Percentiles rank a stretch among this genome's conserved stretches.
phyloP scores from a whole-genome alignment of 208 protist species.

The Crithidia expoeki region DNA sequence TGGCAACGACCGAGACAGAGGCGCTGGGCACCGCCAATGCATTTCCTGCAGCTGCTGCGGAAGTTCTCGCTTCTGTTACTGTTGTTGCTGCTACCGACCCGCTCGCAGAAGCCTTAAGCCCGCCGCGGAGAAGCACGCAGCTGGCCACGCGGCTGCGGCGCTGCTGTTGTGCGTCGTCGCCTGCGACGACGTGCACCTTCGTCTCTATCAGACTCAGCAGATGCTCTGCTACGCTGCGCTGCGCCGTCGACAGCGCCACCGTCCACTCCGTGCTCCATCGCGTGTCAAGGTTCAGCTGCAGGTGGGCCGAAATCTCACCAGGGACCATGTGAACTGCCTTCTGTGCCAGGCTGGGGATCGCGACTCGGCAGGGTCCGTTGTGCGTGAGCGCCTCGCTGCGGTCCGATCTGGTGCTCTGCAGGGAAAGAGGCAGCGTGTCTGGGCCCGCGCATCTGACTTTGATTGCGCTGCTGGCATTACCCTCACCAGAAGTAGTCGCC shows the following conservation, averaged over 20 bases:
- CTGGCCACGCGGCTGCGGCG: constrained; percentile 26
- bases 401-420: constrained; percentile 12
- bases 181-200: background rate
- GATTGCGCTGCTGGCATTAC: background rate
- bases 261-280: constrained; percentile 35
- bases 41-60: constrained; percentile 7
- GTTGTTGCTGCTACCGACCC: constrained; percentile 1
- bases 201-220: constrained; percentile 33
- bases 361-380: constrained; percentile 31
- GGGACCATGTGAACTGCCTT: constrained; percentile 18
- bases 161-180: constrained; percentile 14
- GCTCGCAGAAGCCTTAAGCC: constrained; percentile 5
- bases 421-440: constrained; percentile 11
- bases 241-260: constrained; percentile 25
- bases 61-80: background rate
- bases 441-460: background rate
- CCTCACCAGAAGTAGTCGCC: too few species aligned
- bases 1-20: background rate
- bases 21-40: background rate
- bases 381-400: constrained; percentile 18
- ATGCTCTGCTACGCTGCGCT: constrained; percentile 29
- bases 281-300: constrained; percentile 38
- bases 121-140: constrained; percentile 28
- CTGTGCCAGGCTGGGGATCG: constrained; percentile 23
- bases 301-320: constrained; percentile 46